phyloP scores from a whole-genome alignment of 2,329 filamentous ascomycete genomes.

The Metarhizium robertsii region DNA sequence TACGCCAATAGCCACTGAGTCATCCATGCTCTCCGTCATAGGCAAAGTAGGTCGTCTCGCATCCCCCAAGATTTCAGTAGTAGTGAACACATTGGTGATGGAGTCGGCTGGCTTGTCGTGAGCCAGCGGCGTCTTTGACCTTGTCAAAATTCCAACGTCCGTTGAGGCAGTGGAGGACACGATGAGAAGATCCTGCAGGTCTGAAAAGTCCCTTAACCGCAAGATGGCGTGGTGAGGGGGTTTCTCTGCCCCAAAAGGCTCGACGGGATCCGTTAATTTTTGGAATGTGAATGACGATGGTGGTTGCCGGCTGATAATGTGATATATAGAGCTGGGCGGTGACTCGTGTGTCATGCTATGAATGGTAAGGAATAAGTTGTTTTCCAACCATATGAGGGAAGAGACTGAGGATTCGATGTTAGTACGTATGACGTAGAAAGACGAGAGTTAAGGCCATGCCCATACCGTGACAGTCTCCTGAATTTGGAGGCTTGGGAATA shows the following conservation, averaged over 20 bases:
- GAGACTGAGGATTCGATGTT: constrained; percentile 45
- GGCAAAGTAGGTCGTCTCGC: constrained; percentile 67
- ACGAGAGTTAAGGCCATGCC: neutral
- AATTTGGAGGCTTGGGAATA: constrained; percentile 65
- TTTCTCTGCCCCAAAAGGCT: constrained; percentile 57
- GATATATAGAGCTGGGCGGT: constrained; percentile 60
- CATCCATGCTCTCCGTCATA: constrained; percentile 47
- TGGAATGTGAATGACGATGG: constrained; percentile 58
- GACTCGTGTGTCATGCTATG: constrained; percentile 58
- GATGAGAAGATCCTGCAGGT: constrained; percentile 72
- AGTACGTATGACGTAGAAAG: constrained; percentile 8
- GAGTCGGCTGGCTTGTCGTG: constrained; percentile 47
- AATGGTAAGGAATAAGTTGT: constrained; percentile 71
- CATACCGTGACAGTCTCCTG: constrained; percentile 61
- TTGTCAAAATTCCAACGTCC: constrained; percentile 70
- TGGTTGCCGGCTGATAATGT: constrained; percentile 63
- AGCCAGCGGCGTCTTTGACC: constrained; percentile 59
- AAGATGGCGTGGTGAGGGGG: constrained; percentile 68
- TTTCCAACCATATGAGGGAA: constrained; percentile 80
- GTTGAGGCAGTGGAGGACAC: constrained; percentile 71
- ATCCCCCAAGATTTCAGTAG: constrained; percentile 64
- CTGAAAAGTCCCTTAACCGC: constrained; percentile 70
- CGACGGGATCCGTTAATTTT: constrained; percentile 64
- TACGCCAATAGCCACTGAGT: constrained; percentile 72
- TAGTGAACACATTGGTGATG: constrained; percentile 62